Evolutionary conservation across 441 rosid species (phyloP), one percentile per base, ranked within the genome.

Genomic region (Adansonia madagascariensis): DNA sequence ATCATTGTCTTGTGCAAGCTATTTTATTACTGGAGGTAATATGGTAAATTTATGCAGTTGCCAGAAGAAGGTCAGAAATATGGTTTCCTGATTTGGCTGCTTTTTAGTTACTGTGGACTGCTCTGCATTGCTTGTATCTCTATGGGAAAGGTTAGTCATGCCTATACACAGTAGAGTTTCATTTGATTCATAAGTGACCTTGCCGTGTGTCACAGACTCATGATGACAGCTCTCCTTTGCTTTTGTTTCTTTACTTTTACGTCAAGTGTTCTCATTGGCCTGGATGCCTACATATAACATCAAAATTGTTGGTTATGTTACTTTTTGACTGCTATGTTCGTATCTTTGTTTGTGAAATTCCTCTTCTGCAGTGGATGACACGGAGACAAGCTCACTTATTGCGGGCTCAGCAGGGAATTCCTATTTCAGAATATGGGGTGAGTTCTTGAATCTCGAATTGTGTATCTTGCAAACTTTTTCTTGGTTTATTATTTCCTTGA

Each of bases 351-450:
- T 22, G 20, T 74, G 67, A 43, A 66, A 74, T 39, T 75, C 14
- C 56, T 80, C 20, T 81, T 80, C 66, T 74, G 71, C 85, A 90
- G 99, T 97, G 99, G 99, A 66, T 89, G 82, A 84, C 90, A 63
- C 87, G 98, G 82, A 94, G 98, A 83, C 89, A 92, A 53, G 98
- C 95, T 15, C 99, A 90, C 24, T 60, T 86, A 43, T 56, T 92
- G 56, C 98, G 97, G 76, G 98, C 97, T 65, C 99, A 97, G 80
- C 98, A 97, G 87, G 99, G 99, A 60, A 93, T 94, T 84, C 98
- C 97, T 20, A 78, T 89, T 72, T 97, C 99, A 81, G 99, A 97
- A 88, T 90, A 87, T 59, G 98, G 99, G 89, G 99, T 97, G 85
- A 79, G 87, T 71, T 84, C 77, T 74, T 78, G 59, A 59, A 47